Base-by-base conservation (phyloP, 1,284 basidiomycete genomes). In the Cutaneotrichosporon daszewskae region DNA sequence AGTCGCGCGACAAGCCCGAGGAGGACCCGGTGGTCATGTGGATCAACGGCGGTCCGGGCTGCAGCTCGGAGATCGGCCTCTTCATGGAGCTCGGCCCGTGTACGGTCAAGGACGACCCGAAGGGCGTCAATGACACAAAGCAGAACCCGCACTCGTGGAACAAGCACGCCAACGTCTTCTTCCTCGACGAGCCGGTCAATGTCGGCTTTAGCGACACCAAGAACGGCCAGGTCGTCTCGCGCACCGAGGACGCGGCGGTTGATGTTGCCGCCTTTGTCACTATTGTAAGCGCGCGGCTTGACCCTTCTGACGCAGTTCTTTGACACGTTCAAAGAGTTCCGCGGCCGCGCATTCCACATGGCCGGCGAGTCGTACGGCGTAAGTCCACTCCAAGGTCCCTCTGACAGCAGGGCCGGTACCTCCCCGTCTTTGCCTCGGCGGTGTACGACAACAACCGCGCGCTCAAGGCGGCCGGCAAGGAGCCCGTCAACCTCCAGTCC, bases 351-450 rank as follows among this genome's bases (percentile, higher is more conserved):
- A 4, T 74, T 85, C 45, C 83, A 85, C 59, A 72, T 86, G 39
- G 74, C 83, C 1, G 83, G 83, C 29, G 83, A 86, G 64, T 66
- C 64, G 14, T 69, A 67, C 40, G 66, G 64, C 13, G n/a, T n/a
- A n/a, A n/a, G n/a, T n/a, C n/a, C n/a, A n/a, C n/a, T n/a, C n/a
- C n/a, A n/a, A n/a, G n/a, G n/a, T n/a, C n/a, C n/a, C n/a, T n/a
- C n/a, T n/a, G n/a, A n/a, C n/a, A n/a, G n/a, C n/a, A n/a, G n/a
- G 65, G 88, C 4, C 80, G 86, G 17, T 90, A 88, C 66, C 75
- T 91, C 8, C 89, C 88, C 0, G 72, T 88, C 5, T 91, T 87
- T 53, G 89, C 87, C 0, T 74, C 84, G 2, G 79, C 80, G 13
- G 79, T 92, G 0, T 81, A 83, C 33, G 87, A 91, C 66, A 82